Evolutionary conservation across 2,329 filamentous ascomycete species (phyloP).

Genomic region (Monosporascus sp.): DNA sequence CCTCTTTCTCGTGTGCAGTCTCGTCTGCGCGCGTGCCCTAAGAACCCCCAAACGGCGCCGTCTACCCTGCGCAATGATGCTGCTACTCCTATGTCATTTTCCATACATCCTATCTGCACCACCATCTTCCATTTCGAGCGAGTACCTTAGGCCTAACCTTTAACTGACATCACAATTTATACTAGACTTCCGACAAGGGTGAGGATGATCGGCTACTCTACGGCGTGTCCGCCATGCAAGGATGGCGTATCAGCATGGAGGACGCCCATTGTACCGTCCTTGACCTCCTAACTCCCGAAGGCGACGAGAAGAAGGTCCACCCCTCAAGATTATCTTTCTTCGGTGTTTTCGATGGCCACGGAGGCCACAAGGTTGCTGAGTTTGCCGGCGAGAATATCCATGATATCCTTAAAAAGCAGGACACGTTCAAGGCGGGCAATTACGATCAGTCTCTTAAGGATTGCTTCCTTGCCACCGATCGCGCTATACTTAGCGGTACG

Average conservation of each 20-base stretch:
- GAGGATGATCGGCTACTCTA: slow-evolving; percentile 90
- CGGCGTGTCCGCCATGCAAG: slow-evolving; percentile 97
- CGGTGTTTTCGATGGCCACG: slow-evolving; percentile 96
- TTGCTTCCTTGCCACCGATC: slow-evolving; percentile 91
- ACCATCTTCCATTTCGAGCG: no score
- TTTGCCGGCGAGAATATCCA: slow-evolving; percentile 92
- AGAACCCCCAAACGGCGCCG: background rate
- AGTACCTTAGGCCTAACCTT: no score
- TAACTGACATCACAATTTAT: slow-evolving; percentile 1
- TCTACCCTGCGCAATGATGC: no score
- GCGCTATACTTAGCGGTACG: slow-evolving; percentile 90
- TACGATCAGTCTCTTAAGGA: slow-evolving; percentile 96
- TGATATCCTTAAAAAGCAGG: slow-evolving; percentile 91
- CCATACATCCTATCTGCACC: no score
- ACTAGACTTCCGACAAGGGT: slow-evolving; percentile 78
- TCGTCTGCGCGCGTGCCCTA: background rate
- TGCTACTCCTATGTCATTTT: no score
- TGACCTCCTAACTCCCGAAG: slow-evolving; percentile 63
- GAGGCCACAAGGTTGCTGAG: slow-evolving; percentile 90
- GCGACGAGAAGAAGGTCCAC: slow-evolving; percentile 55
- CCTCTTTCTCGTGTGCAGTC: background rate
- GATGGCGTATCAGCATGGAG: slow-evolving; percentile 99
- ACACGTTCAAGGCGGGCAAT: slow-evolving; percentile 84
- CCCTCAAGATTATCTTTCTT: slow-evolving; percentile 85
- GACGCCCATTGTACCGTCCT: slow-evolving; percentile 88